Conservation (phyloP, 2,329 filamentous ascomycete genomes). For the Macroventuria anomochaeta region DNA sequence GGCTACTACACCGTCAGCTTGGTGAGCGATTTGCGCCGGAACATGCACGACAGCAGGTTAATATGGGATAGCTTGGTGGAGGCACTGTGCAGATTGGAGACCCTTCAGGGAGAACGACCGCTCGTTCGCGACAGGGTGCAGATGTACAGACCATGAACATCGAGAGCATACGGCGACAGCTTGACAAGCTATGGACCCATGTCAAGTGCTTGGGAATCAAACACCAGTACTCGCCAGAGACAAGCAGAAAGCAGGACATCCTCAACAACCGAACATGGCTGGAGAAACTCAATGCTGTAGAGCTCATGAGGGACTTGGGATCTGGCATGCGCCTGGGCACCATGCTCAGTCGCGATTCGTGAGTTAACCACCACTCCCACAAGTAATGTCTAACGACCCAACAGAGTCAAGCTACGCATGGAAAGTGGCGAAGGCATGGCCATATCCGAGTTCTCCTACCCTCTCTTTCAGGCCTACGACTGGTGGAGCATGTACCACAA, state of each 20-base stretch:
- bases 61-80: conserved; percentile 63
- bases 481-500: conserved; percentile 86
- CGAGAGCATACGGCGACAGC: conserved; percentile 71
- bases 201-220: conserved; percentile 70
- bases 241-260: conserved; percentile 71
- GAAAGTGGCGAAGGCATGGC: conserved; percentile 91
- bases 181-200: conserved; percentile 76
- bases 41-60: conserved; percentile 25
- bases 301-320: conserved; percentile 78
- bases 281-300: conserved; percentile 71
- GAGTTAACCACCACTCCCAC: conserved; percentile 49
- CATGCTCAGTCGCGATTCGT: conserved; percentile 89
- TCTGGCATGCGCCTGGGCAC: conserved; percentile 77
- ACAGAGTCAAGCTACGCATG: conserved; percentile 79
- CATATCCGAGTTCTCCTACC: conserved; percentile 90
- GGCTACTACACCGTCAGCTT: conserved; percentile 73
- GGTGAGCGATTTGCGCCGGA: conserved; percentile 42
- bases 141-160: conserved; percentile 68
- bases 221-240: conserved; percentile 68
- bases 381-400: conserved; percentile 21
- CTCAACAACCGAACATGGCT: conserved; percentile 88
- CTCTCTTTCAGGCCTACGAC: conserved; percentile 93
- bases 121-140: conserved; percentile 61
- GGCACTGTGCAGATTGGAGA: conserved; percentile 81
- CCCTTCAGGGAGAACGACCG: conserved; percentile 72